phyloP scores from a whole-genome alignment of 140 eudicot genomes.

The Senecio squalidus region DNA sequence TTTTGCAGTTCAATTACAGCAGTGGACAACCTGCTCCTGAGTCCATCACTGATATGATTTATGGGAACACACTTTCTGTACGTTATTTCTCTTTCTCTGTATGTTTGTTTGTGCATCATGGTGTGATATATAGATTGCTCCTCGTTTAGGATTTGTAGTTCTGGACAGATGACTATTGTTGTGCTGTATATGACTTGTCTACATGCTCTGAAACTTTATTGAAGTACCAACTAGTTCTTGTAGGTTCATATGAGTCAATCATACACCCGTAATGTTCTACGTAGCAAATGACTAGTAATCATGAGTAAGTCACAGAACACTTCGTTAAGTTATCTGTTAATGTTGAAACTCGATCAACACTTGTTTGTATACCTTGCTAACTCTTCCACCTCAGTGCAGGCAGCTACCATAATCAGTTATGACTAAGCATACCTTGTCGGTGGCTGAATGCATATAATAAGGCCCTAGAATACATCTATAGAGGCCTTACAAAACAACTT shows the following conservation, averaged over 20 bases:
- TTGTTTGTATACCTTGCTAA: too few relatives aligned
- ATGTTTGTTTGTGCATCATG: conserved; percentile 4
- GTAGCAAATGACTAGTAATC: too few relatives aligned
- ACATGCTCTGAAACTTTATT: background rate
- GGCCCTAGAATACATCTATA: too few relatives aligned
- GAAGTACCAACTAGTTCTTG: background rate
- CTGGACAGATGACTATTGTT: conserved; percentile 1
- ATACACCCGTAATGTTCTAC: too few relatives aligned
- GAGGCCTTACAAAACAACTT: too few relatives aligned
- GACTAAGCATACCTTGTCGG: background rate
- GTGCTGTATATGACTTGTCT: conserved; percentile 3
- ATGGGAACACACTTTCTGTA: conserved; percentile 98
- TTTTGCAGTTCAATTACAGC: conserved; percentile 87
- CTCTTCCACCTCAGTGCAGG: background rate
- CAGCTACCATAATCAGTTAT: background rate
- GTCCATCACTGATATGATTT: conserved; percentile 90
- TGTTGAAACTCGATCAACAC: too few relatives aligned
- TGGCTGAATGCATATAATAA: too few relatives aligned
- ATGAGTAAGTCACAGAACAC: too few relatives aligned
- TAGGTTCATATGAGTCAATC: conserved; percentile 1
- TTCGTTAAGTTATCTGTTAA: too few relatives aligned
- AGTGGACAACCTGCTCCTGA: conserved; percentile 99
- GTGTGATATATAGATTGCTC: background rate
- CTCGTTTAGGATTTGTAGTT: conserved; percentile 1
- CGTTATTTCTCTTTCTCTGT: conserved; percentile 21